These are phyloP conservation scores for Lolium perenne DNA, from an alignment of 176 grass and related monocot genomes.

Conservation along the genomic window DNA sequence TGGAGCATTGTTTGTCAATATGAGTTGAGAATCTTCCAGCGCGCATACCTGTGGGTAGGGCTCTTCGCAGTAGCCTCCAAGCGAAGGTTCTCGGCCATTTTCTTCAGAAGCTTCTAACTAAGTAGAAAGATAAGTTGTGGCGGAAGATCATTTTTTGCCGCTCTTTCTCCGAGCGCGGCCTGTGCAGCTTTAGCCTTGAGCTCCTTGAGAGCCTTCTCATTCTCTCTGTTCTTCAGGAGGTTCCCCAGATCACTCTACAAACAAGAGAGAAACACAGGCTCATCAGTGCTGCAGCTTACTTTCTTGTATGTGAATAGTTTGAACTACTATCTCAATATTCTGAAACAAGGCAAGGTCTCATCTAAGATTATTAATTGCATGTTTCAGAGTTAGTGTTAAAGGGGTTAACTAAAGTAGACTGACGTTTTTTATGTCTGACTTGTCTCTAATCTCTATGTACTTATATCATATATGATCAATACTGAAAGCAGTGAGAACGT, in stretches of 20 bases:
- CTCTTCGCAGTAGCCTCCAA: not conserved
- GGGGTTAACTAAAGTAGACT: not conserved
- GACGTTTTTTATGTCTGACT: not conserved
- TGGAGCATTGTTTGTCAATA: not conserved
- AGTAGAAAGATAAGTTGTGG: not conserved
- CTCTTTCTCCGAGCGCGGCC: conserved; percentile 46
- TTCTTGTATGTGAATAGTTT: not conserved
- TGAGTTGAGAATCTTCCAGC: not conserved
- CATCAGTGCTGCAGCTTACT: not conserved
- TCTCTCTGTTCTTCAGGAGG: conserved; percentile 55
- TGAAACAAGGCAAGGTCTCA: not conserved
- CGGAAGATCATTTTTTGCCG: conserved; percentile 37
- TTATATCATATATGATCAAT: conserved; percentile 26
- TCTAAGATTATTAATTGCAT: not conserved
- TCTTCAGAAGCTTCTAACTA: conserved; percentile 8
- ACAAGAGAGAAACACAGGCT: not conserved
- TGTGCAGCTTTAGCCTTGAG: conserved; percentile 56
- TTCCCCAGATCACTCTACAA: conserved; percentile 47
- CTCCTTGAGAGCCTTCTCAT: conserved; percentile 68
- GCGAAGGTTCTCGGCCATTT: not conserved
- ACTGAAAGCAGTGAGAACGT: conserved; percentile 26
- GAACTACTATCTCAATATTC: not conserved
- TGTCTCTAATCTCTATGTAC: not conserved
- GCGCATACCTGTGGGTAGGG: not conserved
- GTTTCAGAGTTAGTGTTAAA: not conserved